Evolutionary conservation across 164 flowering plant genomes (phyloP), one percentile per base, ranked within the genome.

Genomic region (Vitis amurensis): DNA sequence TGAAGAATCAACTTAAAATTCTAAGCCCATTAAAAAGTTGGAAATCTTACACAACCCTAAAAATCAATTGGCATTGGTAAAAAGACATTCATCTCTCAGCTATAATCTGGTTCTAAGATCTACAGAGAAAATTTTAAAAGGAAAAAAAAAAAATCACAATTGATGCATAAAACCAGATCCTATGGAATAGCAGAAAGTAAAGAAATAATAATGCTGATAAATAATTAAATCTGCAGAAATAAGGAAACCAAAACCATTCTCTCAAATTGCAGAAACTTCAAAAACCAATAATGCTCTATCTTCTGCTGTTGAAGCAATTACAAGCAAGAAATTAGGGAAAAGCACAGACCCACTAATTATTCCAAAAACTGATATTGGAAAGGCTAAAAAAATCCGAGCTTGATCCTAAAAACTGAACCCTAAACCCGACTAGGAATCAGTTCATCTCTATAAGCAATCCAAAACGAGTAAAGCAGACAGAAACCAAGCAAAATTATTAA

Each of bases 401-500:
- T 80, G 74, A 77, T 51, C 58, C 53, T 66, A 62, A 52, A 65
- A 68, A 63, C 59, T 23, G 61, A 66, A 52, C 50, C 37, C 68
- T 31, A 61, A 55, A 64, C 61, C 74, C 23, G 19, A 44, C 67
- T 31, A 29, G 50, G 27, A 56, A 68, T 62, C 65, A 49, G 50
- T 17, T 23, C 31, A 68, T 27, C 69, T 67, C 58, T 59, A 30
- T 17, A 69, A 69, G 16, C 50, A 7, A 50, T 66, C 52, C 73
- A 63, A 65, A 70, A 63, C 14, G 17, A 70, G 63, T 61, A 67
- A 63, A 66, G 52, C 31, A 27, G 44, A 61, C 7, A 29, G 52
- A 49, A 17, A 50, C 8, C 50, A 70, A 72, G 63, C 69, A 44
- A 49, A 60, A 72, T 50, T 16, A 69, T 44, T 58, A 62, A 56